Percentiles rank a stretch among this genome's conserved stretches.
Evolutionary conservation across 78 protist species (phyloP).

Genomic region (Neovahlkampfia damariscottae): DNA sequence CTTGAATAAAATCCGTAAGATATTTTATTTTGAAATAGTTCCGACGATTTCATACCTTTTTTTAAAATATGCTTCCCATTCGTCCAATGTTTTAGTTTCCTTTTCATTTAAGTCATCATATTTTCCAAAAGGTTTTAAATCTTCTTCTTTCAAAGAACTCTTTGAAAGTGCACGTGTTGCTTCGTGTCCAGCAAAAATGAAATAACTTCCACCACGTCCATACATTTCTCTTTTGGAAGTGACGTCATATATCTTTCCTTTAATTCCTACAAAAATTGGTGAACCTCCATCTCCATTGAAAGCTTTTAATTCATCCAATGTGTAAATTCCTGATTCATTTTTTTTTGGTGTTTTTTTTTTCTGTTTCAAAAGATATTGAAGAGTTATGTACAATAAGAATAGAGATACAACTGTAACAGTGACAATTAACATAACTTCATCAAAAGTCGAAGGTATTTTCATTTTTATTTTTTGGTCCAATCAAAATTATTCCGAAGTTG

Average conservation of each 20-base stretch:
- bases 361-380: too few relatives aligned
- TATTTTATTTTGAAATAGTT: too few relatives aligned
- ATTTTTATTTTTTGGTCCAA: too few relatives aligned
- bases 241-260: slow-evolving; percentile 27
- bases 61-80: background rate
- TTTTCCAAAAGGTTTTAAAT: background rate
- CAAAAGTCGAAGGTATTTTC: too few relatives aligned
- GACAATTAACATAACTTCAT: too few relatives aligned
- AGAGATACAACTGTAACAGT: too few relatives aligned
- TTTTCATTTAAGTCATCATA: background rate
- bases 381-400: too few relatives aligned
- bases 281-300: slow-evolving; percentile 17
- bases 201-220: slow-evolving; percentile 25
- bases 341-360: background rate
- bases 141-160: slow-evolving; percentile 6
- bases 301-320: slow-evolving; percentile 19
- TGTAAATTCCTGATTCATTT: background rate
- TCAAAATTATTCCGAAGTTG: too few relatives aligned
- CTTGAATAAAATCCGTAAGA: too few relatives aligned
- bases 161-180: slow-evolving; percentile 23
- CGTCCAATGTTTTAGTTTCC: background rate
- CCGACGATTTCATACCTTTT: background rate
- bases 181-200: slow-evolving; percentile 28
- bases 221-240: slow-evolving; percentile 22
- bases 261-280: slow-evolving; percentile 11